A percentile compares a stretch with the other conserved stretches of the same genome.
Evolutionary conservation across 352 stramenopile genomes (phyloP).

Genomic region (Pythium aphanidermatum): DNA sequence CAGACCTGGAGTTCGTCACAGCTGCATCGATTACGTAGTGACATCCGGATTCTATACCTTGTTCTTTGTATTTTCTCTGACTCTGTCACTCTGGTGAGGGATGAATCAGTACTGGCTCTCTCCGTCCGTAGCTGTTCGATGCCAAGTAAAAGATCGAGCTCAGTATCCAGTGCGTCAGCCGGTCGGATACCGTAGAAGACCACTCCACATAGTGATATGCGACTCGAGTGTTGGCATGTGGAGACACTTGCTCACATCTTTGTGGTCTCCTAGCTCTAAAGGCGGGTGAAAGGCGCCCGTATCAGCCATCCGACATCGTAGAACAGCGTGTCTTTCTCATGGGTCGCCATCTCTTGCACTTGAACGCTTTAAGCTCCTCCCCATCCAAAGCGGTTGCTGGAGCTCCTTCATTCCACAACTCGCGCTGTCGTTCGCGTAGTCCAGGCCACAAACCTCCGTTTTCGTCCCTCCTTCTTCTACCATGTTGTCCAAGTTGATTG

Average conservation of each 20-base stretch:
- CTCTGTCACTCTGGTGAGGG: too few species aligned
- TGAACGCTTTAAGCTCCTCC: too few species aligned
- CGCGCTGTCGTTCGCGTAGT: conserved; percentile 4
- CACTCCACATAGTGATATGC: background rate
- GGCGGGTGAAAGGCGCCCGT: background rate
- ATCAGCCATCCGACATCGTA: too few species aligned
- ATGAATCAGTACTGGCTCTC: background rate
- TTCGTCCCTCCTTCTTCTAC: background rate
- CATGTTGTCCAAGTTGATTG: conserved; percentile 3
- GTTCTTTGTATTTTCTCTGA: too few species aligned
- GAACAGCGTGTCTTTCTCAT: too few species aligned
- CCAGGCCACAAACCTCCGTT: background rate
- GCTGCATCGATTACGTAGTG: too few species aligned
- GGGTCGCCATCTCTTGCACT: too few species aligned
- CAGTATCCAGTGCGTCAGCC: background rate
- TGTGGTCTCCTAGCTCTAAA: background rate
- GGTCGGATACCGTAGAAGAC: background rate
- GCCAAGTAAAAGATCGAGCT: background rate
- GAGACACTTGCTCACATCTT: conserved; percentile 4
- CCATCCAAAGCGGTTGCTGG: too few species aligned
- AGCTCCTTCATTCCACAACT: conserved; percentile 2
- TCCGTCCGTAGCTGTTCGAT: background rate
- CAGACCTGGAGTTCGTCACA: too few species aligned
- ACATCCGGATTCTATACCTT: too few species aligned
- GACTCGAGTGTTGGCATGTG: conserved; percentile 4